A percentile compares a stretch with the other conserved stretches of the same genome.
Conservation (phyloP, 371 early-diverging fungal genomes). For the Coemansia sp. region DNA sequence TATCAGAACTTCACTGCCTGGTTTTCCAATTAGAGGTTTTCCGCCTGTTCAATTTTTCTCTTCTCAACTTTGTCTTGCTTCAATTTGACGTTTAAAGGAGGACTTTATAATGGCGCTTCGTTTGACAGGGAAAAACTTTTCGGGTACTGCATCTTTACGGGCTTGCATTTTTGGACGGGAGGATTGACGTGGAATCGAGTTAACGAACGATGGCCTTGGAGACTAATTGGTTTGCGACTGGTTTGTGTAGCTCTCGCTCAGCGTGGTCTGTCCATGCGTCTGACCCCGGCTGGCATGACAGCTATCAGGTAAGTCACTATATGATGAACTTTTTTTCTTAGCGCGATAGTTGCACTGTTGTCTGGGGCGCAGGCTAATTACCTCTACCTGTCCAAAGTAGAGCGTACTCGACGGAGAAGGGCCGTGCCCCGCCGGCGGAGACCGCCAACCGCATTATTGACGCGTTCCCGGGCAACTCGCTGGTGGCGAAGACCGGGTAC, state of each 20-base stretch:
- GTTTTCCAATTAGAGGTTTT: too few species aligned
- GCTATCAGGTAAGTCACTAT: constrained; percentile 36
- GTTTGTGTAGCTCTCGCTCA: constrained; percentile 41
- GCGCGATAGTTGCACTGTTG: too few species aligned
- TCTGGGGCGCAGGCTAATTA: too few species aligned
- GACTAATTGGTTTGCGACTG: neutral
- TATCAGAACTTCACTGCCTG: too few species aligned
- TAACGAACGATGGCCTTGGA: neutral
- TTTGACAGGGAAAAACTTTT: constrained; percentile 41
- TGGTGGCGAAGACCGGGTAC: constrained; percentile 87
- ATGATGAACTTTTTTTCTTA: neutral
- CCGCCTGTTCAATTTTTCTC: too few species aligned
- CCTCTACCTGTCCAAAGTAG: constrained; percentile 10
- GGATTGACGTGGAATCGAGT: too few species aligned
- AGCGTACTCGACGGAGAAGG: constrained; percentile 40
- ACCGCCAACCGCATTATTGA: constrained; percentile 88
- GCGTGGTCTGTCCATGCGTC: constrained; percentile 47
- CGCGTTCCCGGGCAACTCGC: constrained; percentile 85
- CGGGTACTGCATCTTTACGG: constrained; percentile 16
- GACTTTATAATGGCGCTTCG: constrained; percentile 35
- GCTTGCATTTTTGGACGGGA: too few species aligned
- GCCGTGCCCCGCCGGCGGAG: constrained; percentile 38
- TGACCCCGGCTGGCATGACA: constrained; percentile 41
- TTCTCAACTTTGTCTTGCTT: too few species aligned
- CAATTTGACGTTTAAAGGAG: neutral